A percentile compares a stretch with the other conserved stretches of the same genome.
Conservation (phyloP, 257 asterid species). For the Misopates orontium region DNA sequence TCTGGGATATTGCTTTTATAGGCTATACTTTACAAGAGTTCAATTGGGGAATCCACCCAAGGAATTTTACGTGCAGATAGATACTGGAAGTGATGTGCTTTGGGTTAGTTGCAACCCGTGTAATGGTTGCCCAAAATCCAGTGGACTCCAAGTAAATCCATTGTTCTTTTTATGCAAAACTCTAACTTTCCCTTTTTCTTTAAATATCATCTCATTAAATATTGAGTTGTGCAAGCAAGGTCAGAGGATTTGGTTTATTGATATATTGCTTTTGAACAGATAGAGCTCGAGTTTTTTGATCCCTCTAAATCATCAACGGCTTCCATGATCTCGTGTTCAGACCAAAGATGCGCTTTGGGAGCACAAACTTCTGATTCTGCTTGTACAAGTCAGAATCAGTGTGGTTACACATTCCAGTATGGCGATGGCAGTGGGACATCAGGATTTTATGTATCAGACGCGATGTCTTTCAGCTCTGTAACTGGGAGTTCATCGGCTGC, state of each 20-base stretch:
- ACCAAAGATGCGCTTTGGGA: constrained; percentile 72
- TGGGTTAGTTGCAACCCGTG: constrained; percentile 92
- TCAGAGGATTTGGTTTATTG: not conserved
- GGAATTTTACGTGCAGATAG: constrained; percentile 94
- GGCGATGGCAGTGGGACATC: constrained; percentile 99
- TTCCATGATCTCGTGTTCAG: constrained; percentile 66
- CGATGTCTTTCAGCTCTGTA: constrained; percentile 59
- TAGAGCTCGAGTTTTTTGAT: constrained; percentile 82
- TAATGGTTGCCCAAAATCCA: constrained; percentile 87
- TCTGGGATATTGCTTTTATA: constrained; percentile 34
- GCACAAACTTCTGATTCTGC: constrained; percentile 58
- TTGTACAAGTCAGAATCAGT: constrained; percentile 60
- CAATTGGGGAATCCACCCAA: constrained; percentile 83
- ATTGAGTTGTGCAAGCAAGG: constrained; percentile 1
- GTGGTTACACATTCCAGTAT: constrained; percentile 84
- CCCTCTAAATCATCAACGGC: constrained; percentile 74
- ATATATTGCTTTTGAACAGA: constrained; percentile 40
- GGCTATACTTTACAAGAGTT: constrained; percentile 88
- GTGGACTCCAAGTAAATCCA: constrained; percentile 78
- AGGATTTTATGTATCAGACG: constrained; percentile 76
- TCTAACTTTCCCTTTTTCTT: not conserved
- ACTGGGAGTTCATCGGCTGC: constrained; percentile 55
- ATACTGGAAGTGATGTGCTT: constrained; percentile 95
- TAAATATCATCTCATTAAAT: not conserved
- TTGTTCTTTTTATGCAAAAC: not conserved